Conservation (phyloP, 768 basidiomycete species). For the Nidularia pulvinata region DNA sequence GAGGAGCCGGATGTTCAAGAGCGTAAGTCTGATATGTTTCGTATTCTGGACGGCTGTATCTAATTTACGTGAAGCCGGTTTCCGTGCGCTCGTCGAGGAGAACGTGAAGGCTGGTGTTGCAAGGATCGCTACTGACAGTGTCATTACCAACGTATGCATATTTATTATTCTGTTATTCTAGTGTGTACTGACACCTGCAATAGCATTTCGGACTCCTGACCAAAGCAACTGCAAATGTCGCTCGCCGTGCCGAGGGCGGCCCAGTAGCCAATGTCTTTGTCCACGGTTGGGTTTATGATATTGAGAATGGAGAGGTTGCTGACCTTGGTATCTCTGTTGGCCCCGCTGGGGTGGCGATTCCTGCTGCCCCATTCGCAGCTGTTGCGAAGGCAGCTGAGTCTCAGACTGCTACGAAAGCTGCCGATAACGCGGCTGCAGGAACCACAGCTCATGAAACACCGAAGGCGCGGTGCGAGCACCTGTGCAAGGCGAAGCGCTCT, state of each 20-base stretch:
- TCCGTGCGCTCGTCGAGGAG: constrained; percentile 37
- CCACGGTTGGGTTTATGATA: constrained; percentile 35
- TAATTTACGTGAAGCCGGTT: constrained; percentile 21
- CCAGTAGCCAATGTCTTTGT: constrained; percentile 28
- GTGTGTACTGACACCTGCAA: background rate
- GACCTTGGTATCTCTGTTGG: constrained; percentile 45
- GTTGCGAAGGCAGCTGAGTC: constrained; percentile 7
- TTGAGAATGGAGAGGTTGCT: constrained; percentile 45
- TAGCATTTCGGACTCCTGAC: constrained; percentile 19
- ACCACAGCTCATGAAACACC: constrained; percentile 5
- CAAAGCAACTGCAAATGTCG: background rate
- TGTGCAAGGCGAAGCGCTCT: background rate
- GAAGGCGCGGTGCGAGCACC: background rate
- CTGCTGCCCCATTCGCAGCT: constrained; percentile 19
- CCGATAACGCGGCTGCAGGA: background rate
- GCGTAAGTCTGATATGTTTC: constrained; percentile 14
- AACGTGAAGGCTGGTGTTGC: constrained; percentile 8
- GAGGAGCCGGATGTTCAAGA: constrained; percentile 24
- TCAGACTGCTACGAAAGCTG: background rate
- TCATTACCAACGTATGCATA: constrained; percentile 24
- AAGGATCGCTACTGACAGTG: constrained; percentile 20
- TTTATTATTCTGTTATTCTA: background rate
- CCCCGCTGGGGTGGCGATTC: constrained; percentile 30
- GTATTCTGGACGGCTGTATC: background rate
- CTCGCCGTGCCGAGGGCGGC: constrained; percentile 10